These are phyloP conservation scores for Pelargonium australe DNA, from an alignment of 441 rosid genomes.

Conservation along the genomic window DNA sequence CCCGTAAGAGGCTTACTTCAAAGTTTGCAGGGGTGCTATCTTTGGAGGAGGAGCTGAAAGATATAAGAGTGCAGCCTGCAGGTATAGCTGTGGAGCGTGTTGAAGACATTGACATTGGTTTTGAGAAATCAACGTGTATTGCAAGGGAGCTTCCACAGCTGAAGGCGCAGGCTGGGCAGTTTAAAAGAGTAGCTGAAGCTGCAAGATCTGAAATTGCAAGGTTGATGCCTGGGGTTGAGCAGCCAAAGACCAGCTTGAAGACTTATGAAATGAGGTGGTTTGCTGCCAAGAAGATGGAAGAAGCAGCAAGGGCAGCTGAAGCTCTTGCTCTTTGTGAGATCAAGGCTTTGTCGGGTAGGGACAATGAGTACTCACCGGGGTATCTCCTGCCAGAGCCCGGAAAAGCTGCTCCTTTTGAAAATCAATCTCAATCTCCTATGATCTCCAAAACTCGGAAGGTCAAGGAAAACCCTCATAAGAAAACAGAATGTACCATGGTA, in stretches of 20 bases:
- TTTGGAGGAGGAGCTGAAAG: slow-evolving; percentile 52
- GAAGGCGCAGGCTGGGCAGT: slow-evolving; percentile 33
- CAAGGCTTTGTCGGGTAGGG: slow-evolving; percentile 37
- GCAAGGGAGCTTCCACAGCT: slow-evolving; percentile 27
- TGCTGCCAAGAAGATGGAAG: slow-evolving; percentile 97
- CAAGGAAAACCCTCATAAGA: slow-evolving; percentile 24
- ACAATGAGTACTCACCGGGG: slow-evolving; percentile 33
- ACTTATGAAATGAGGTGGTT: slow-evolving; percentile 74
- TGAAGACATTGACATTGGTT: slow-evolving; percentile 13
- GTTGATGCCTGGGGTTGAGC: slow-evolving; percentile 30
- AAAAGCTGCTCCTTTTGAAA: slow-evolving; percentile 7
- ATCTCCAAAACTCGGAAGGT: slow-evolving; percentile 27
- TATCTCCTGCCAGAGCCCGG: slow-evolving; percentile 58
- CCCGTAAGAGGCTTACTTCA: slow-evolving; percentile 48
- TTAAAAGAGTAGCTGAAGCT: slow-evolving; percentile 43
- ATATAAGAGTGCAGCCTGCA: slow-evolving; percentile 30
- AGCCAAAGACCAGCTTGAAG: slow-evolving; percentile 34
- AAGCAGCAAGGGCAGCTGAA: slow-evolving; percentile 90
- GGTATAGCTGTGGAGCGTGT: slow-evolving; percentile 15
- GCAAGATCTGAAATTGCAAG: slow-evolving; percentile 28
- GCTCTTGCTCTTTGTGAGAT: slow-evolving; percentile 78
- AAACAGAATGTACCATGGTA: slow-evolving; percentile 21
- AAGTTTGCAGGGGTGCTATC: slow-evolving; percentile 50
- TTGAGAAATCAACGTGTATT: slow-evolving; percentile 10
- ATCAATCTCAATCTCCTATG: slow-evolving; percentile 31